phyloP scores from a whole-genome alignment of 2,329 filamentous ascomycete species.

The Fusarium clavum region DNA sequence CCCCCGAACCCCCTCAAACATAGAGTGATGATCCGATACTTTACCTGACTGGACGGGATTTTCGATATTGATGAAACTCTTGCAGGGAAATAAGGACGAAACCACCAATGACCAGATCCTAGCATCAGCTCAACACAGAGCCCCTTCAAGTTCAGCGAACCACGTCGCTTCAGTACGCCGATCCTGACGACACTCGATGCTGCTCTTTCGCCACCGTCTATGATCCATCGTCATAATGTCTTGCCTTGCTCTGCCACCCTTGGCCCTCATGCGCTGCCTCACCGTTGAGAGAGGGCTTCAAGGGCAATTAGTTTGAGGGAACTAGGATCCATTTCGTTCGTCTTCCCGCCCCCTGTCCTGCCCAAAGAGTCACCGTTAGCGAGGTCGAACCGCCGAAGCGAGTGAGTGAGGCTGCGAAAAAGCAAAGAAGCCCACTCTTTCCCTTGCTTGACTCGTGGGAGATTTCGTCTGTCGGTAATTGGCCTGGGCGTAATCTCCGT shows the following conservation, averaged over 20 bases:
- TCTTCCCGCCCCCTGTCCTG: constrained; percentile 30
- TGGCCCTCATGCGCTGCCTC: background rate
- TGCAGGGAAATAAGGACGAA: constrained; percentile 5
- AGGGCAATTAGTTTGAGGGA: background rate
- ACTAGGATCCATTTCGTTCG: background rate
- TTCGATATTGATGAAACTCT: constrained; percentile 8
- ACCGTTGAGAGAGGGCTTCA: constrained; percentile 12
- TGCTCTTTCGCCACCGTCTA: constrained; percentile 16
- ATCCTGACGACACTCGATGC: constrained; percentile 10
- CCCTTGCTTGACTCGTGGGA: constrained; percentile 18
- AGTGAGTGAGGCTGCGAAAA: constrained; percentile 39
- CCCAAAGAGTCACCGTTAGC: constrained; percentile 8
- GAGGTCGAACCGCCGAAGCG: constrained; percentile 5
- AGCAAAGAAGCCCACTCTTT: constrained; percentile 8
- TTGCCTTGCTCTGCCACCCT: constrained; percentile 10
- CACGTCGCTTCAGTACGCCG: background rate
- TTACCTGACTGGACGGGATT: constrained; percentile 6
- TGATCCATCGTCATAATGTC: constrained; percentile 24
- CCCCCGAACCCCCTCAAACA: background rate
- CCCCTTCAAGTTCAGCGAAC: constrained; percentile 3
- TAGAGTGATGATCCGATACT: background rate
- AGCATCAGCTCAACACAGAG: background rate
- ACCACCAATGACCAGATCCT: constrained; percentile 1
- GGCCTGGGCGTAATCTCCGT: constrained; percentile 36
- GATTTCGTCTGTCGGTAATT: constrained; percentile 16